Base-by-base conservation (phyloP, 371 early-diverging fungal species). In the Smittium mucronatum region DNA sequence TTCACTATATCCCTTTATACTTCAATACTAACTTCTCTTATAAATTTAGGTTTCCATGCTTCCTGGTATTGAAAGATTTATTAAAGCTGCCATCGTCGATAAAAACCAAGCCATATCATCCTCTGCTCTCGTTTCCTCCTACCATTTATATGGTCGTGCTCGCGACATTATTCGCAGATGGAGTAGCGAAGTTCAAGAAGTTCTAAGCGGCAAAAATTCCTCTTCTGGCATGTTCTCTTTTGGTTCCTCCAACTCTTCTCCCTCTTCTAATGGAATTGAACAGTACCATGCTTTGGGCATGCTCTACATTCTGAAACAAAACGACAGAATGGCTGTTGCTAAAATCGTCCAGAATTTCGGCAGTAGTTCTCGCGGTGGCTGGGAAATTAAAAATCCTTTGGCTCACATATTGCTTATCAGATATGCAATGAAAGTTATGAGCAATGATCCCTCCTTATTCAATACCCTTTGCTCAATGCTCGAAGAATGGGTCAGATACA, bases 231-330 rank as follows among this genome's bases (percentile, higher is more conserved):
- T 76, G 34, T 80, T 78, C 28, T 80, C 76, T 73, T 80, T 80
- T 74, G 73, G 79, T 58, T 70, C 71, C 26, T 33, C 76, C 30
- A 57, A 58, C 30, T 67, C 35, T 34, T 75, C 76, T 15, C 71
- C 71, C 34, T 72, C 74, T 29, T 86, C 82, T 47, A 86, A 88
- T 65, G 89, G 85, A 71, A 91, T 91, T 70, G 87, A 87, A 34
- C 98, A 97, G 81, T 98, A 97, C 81, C 99, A 98, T 75, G 98
- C 98, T 34, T 78, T 97, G 30, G 98, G 97, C 2, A 83, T 97
- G 26, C 75, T 97, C 78, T 98, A 96, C 74, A 86, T 88, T 67
- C 92, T 98, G 67, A 86, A 93, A 17, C 94, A 94, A 78, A 93
- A 95, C 74, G 99, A 98, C 81, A 86, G 93, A 59, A 95, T 98